A percentile compares a stretch with the other conserved stretches of the same genome.
These are phyloP conservation scores for Russula emetica DNA, from an alignment of 768 basidiomycete species.

Conservation along the genomic window DNA sequence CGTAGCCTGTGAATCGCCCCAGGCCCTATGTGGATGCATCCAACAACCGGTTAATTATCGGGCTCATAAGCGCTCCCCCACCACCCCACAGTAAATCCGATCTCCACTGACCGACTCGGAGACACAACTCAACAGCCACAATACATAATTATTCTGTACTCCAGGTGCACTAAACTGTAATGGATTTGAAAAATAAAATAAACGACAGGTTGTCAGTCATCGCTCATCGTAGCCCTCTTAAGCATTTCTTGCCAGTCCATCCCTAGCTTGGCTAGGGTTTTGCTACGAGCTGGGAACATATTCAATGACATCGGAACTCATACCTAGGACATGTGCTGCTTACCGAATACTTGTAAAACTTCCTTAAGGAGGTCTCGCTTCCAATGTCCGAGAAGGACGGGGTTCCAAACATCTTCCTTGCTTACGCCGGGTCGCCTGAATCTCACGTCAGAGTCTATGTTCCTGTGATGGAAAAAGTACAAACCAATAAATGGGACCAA, in stretches of 20 bases:
- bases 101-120: no score
- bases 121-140: no score
- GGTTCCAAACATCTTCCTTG: constrained; percentile 59
- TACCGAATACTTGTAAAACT: constrained; percentile 74
- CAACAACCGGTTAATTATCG: no score
- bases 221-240: constrained; percentile 45
- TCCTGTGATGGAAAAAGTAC: constrained; percentile 33
- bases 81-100: no score
- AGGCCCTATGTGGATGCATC: no score
- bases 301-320: neutral
- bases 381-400: constrained; percentile 61
- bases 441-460: constrained; percentile 7
- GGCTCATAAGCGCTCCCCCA: no score
- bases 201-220: neutral
- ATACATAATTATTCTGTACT: no score
- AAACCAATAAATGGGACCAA: constrained; percentile 87
- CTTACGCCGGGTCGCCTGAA: constrained; percentile 61
- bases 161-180: no score
- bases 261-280: constrained; percentile 68
- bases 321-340: neutral
- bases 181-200: no score
- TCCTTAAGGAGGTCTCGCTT: constrained; percentile 85
- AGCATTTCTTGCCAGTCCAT: constrained; percentile 79
- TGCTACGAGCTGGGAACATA: constrained; percentile 55
- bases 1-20: no score